These are phyloP conservation scores for Pisolithus sp. DNA, from an alignment of 768 basidiomycete species.

Conservation along the genomic window DNA sequence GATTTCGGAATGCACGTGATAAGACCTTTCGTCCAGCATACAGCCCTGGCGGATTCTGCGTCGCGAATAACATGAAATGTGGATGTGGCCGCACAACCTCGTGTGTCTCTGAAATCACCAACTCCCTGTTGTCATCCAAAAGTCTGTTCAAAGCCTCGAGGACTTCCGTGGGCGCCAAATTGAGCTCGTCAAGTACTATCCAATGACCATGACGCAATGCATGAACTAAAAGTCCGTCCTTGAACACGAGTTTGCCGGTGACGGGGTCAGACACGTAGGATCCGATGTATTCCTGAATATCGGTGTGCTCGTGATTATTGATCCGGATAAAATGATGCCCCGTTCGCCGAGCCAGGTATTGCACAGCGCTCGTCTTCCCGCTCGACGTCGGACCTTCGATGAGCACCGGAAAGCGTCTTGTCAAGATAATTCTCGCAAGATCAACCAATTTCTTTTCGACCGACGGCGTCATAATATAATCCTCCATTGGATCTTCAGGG, in stretches of 20 bases:
- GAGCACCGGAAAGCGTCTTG: constrained; percentile 85
- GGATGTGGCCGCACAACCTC: constrained; percentile 92
- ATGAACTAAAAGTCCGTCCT: constrained; percentile 88
- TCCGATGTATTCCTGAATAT: constrained; percentile 97
- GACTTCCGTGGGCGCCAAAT: constrained; percentile 96
- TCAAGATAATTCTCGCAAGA: constrained; percentile 86
- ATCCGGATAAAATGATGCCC: constrained; percentile 96
- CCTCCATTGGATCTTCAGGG: constrained; percentile 55
- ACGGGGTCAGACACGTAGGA: constrained; percentile 90
- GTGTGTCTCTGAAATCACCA: constrained; percentile 92
- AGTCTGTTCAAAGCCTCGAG: constrained; percentile 95
- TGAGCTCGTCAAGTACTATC: constrained; percentile 97
- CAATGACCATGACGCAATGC: constrained; percentile 90
- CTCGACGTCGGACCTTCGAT: constrained; percentile 98
- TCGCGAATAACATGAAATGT: constrained; percentile 96
- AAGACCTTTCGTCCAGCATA: constrained; percentile 94
- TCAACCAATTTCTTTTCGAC: constrained; percentile 92
- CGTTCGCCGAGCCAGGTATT: constrained; percentile 87
- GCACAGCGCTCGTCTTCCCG: constrained; percentile 95
- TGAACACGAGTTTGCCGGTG: constrained; percentile 92
- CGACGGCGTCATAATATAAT: constrained; percentile 93
- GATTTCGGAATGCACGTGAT: constrained; percentile 93
- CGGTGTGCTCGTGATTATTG: constrained; percentile 99
- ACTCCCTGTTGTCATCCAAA: constrained; percentile 94
- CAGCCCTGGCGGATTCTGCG: constrained; percentile 94